phyloP scores from a whole-genome alignment of 176 grass and related monocot genomes.

The Oryza meyeriana region DNA sequence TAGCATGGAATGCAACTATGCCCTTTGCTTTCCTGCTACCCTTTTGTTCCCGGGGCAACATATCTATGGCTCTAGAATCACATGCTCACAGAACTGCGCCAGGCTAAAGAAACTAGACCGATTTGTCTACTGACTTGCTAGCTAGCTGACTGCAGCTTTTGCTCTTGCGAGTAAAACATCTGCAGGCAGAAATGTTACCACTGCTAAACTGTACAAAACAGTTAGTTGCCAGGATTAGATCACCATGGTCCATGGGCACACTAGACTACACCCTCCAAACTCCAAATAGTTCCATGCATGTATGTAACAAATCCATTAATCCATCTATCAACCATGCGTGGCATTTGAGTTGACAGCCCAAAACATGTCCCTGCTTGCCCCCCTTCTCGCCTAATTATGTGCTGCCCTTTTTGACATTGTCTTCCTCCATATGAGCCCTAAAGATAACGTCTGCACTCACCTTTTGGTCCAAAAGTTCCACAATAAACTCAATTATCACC shows the following conservation, averaged over 20 bases:
- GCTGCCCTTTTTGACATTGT: neutral
- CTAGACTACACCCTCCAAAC: too few species aligned
- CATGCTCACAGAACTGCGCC: neutral
- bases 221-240: too few species aligned
- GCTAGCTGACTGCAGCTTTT: neutral
- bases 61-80: conserved; percentile 13
- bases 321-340: neutral
- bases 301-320: neutral
- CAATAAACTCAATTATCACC: neutral
- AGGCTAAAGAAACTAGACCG: neutral
- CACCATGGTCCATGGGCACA: too few species aligned
- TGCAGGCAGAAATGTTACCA: neutral
- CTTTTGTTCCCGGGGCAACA: neutral
- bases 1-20: neutral
- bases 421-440: neutral
- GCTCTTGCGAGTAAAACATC: neutral
- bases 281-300: too few species aligned
- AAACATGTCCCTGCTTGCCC: neutral
- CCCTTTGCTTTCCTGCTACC: neutral
- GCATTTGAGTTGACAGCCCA: conserved; percentile 9
- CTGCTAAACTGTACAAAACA: too few species aligned
- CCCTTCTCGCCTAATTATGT: neutral
- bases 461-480: neutral
- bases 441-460: neutral
- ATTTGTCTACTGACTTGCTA: neutral